These are phyloP conservation scores for Moringa oleifera DNA, from an alignment of 345 rosid genomes.

Conservation along the genomic window DNA sequence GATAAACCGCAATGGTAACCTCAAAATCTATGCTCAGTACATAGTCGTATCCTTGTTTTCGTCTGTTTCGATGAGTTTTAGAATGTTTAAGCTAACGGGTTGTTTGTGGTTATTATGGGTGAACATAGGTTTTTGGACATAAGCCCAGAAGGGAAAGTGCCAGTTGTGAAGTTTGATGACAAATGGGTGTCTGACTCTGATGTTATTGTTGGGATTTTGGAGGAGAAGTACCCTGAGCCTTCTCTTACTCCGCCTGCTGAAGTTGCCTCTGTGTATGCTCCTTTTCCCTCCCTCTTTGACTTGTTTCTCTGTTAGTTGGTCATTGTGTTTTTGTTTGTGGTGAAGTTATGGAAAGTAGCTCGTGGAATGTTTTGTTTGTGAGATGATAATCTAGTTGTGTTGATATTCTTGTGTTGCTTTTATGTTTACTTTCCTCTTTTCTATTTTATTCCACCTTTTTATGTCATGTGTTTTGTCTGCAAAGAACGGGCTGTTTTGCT, in stretches of 20 bases:
- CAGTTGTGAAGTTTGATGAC: slow-evolving; percentile 64
- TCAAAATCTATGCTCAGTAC: neutral
- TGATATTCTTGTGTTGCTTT: too few species aligned
- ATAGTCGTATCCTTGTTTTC: neutral
- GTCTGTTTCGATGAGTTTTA: neutral
- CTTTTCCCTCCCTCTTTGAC: neutral
- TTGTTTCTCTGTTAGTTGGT: neutral
- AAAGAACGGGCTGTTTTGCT: too few species aligned
- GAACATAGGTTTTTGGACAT: slow-evolving; percentile 64
- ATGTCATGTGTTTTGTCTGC: neutral
- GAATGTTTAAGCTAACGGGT: slow-evolving; percentile 12
- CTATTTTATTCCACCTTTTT: too few species aligned
- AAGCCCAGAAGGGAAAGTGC: slow-evolving; percentile 82
- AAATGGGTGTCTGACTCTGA: slow-evolving; percentile 91
- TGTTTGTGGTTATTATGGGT: slow-evolving; percentile 7
- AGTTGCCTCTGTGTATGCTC: slow-evolving; percentile 55
- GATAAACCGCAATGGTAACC: slow-evolving; percentile 78
- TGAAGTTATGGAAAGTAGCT: too few species aligned
- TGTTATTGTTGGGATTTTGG: slow-evolving; percentile 66
- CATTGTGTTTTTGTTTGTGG: neutral
- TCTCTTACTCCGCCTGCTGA: slow-evolving; percentile 59
- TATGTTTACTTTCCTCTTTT: neutral
- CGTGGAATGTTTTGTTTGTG: neutral
- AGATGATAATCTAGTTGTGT: too few species aligned
- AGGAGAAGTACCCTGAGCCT: slow-evolving; percentile 81